phyloP scores from a whole-genome alignment of 2,329 filamentous ascomycete genomes.

The Alternaria brassicae region DNA sequence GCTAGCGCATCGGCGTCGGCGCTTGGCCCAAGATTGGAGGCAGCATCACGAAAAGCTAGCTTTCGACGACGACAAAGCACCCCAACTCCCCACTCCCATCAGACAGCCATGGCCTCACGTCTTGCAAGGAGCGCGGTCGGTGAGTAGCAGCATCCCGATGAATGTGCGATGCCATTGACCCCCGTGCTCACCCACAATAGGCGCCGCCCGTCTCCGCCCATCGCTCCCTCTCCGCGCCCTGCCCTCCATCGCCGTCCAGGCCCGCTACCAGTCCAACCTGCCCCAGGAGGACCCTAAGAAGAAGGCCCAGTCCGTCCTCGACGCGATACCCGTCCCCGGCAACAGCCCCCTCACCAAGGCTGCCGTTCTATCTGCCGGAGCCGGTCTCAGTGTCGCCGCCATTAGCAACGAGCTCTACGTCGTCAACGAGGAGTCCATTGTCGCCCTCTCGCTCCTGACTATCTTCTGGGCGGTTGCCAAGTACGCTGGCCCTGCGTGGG shows the following conservation, averaged over 20 bases:
- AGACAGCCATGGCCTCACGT: slow-evolving; percentile 91
- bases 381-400: slow-evolving; percentile 89
- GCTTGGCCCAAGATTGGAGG: slow-evolving; percentile 29
- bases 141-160: slow-evolving; percentile 62
- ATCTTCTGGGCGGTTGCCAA: slow-evolving; percentile 93
- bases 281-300: slow-evolving; percentile 90
- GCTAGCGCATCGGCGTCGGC: slow-evolving; percentile 28
- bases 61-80: slow-evolving; percentile 36
- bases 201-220: slow-evolving; percentile 85
- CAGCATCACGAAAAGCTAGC: slow-evolving; percentile 38
- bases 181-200: slow-evolving; percentile 58
- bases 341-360: slow-evolving; percentile 94
- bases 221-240: slow-evolving; percentile 76
- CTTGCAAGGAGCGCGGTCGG: slow-evolving; percentile 94
- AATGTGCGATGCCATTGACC: slow-evolving; percentile 52
- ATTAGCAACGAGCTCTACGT: slow-evolving; percentile 99
- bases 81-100: slow-evolving; percentile 51
- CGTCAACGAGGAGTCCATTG: slow-evolving; percentile 97
- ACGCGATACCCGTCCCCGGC: slow-evolving; percentile 90
- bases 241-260: slow-evolving; percentile 74
- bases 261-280: slow-evolving; percentile 77
- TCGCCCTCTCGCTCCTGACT: slow-evolving; percentile 88
- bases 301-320: slow-evolving; percentile 95
- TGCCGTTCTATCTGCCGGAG: slow-evolving; percentile 91
- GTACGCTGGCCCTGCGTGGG: slow-evolving; percentile 91